These are phyloP conservation scores for Aureobasidium leucospermi DNA, from an alignment of 2,329 filamentous ascomycete genomes.

Conservation along the genomic window DNA sequence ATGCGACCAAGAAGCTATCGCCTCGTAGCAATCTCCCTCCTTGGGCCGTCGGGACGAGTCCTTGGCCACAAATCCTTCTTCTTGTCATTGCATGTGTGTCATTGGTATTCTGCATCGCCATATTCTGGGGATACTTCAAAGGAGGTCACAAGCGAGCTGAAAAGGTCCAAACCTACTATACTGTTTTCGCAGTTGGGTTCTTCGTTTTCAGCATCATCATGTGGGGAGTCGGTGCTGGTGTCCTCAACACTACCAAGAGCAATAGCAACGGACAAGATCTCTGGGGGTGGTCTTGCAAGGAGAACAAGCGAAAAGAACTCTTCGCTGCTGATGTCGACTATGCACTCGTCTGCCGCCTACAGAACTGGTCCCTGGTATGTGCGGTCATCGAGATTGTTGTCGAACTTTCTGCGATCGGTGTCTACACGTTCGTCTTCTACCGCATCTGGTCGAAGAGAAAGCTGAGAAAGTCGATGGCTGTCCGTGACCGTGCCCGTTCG, in stretches of 20 bases:
- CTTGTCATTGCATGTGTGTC: conserved; percentile 74
- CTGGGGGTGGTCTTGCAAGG: conserved; percentile 96
- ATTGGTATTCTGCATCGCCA: conserved; percentile 65
- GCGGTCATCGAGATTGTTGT: conserved; percentile 95
- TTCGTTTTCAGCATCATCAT: conserved; percentile 90
- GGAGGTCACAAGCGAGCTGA: conserved; percentile 84
- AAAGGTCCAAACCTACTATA: conserved; percentile 93
- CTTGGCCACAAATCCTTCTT: conserved; percentile 85
- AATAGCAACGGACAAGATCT: conserved; percentile 75
- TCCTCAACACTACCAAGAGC: conserved; percentile 72
- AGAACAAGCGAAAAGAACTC: conserved; percentile 72
- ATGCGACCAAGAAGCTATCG: conserved; percentile 69
- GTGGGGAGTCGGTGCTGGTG: conserved; percentile 79
- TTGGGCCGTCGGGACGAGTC: conserved; percentile 72
- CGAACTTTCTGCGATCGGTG: conserved; percentile 80
- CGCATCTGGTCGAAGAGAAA: conserved; percentile 94
- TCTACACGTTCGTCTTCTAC: conserved; percentile 95
- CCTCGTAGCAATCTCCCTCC: conserved; percentile 71
- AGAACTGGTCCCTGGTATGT: conserved; percentile 95
- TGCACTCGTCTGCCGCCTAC: conserved; percentile 78
- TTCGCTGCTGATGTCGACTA: conserved; percentile 81
- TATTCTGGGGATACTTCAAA: conserved; percentile 81
- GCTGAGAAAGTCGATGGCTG: conserved; percentile 93
- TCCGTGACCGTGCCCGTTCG: conserved; percentile 85
- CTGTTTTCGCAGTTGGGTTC: conserved; percentile 84